Evolutionary conservation across 2,329 filamentous ascomycete genomes (phyloP), one percentile per base, ranked within the genome.

Genomic region (Fusarium pseudonygamai): DNA sequence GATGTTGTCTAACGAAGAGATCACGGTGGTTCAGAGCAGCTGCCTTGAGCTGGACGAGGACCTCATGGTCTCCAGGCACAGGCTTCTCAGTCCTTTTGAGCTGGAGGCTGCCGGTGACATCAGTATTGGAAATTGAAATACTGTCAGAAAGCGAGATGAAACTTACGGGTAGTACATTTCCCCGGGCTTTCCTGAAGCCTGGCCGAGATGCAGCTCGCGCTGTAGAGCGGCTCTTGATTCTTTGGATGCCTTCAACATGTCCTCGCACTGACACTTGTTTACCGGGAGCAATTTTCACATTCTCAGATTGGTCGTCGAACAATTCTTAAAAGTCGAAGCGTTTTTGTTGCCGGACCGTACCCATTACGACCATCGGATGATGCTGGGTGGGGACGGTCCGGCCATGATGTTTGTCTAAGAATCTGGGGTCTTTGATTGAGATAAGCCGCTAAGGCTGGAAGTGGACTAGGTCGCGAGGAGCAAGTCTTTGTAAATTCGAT

Each of bases 261-360:
- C 12, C 7, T 47, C 4, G 6, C 14, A n/a, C 0, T 12, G 6
- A 5, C 7, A 2, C 10, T 6, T 16, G 7, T 18, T n/a, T 7
- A 12, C n/a, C 13, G 5, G 7, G 28, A 15, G 26, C 14, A 6
- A 10, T 13, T 13, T n/a, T 10, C 1, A 45, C 7, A 46, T 8
- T 14, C 7, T 15, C 5, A 32, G 22, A 32, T 32, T 5, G 7
- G 7, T 12, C 16, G 4, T 18, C 1, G n/a, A 7, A 7, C 18
- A 1, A 16, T n/a, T 32, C 28, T 16, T 47, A n/a, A 12, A 3
- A 30, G 4, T n/a, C 3, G 4, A 47, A 8, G 10, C 14, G 20
- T 30, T 14, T 3, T 10, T 4, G 5, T 47, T 7, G 14, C 28
- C 28, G 28, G 45, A 47, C 45, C 20, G 20, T 47, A 6, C 20